Evolutionary conservation across 192 early-diverging fungal genomes (phyloP).

Genomic region (Mortierella claussenii): DNA sequence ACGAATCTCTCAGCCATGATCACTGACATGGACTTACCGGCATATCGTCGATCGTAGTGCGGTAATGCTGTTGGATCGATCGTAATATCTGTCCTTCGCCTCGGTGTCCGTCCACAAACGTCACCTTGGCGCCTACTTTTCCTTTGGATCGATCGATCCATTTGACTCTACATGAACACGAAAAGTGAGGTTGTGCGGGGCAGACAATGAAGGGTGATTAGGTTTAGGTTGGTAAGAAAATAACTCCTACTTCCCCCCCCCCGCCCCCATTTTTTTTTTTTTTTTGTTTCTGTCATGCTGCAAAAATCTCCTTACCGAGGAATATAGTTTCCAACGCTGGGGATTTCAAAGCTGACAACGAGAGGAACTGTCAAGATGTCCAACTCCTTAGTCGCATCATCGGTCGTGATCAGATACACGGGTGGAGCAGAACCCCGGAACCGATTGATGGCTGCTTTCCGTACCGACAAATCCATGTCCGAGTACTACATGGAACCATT

Average conservation of each 20-base stretch:
- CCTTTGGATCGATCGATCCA: conserved; percentile 51
- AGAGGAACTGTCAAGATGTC: conserved; percentile 34
- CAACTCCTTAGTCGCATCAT: conserved; percentile 22
- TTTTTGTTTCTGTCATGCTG: neutral
- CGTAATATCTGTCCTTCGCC: conserved; percentile 35
- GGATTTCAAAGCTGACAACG: conserved; percentile 46
- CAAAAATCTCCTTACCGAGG: conserved; percentile 19
- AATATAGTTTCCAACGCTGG: conserved; percentile 32
- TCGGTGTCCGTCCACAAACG: conserved; percentile 34
- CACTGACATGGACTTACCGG: too few relatives aligned
- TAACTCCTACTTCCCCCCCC: too few relatives aligned
- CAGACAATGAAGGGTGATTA: too few relatives aligned
- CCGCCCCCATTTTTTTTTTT: too few relatives aligned
- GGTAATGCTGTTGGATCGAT: conserved; percentile 44
- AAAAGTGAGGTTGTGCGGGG: neutral
- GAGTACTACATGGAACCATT: conserved; percentile 24
- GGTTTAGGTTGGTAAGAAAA: too few relatives aligned
- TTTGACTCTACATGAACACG: conserved; percentile 26
- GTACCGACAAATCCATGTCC: conserved; percentile 38
- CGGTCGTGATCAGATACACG: conserved; percentile 26
- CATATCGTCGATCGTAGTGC: conserved; percentile 47
- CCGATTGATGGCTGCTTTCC: conserved; percentile 17
- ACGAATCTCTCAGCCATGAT: neutral
- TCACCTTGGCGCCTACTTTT: conserved; percentile 43
- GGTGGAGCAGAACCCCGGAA: conserved; percentile 21